Percentiles rank a stretch among this genome's conserved stretches.
phyloP scores from a whole-genome alignment of 2,329 filamentous ascomycete genomes.

The Penicillium sp. region DNA sequence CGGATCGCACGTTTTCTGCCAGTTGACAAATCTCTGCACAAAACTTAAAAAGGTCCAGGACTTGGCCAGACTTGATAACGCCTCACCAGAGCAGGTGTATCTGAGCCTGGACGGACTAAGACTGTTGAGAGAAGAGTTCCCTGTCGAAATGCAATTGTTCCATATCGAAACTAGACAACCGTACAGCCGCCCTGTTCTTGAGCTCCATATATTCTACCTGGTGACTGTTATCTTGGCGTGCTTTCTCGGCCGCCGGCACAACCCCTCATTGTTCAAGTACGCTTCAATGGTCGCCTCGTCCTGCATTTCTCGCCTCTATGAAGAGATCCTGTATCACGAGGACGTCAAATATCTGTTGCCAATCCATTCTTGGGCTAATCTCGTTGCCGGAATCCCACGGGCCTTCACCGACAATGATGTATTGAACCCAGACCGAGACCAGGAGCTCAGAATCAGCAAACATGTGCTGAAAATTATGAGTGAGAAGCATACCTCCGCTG shows the following conservation, averaged over 20 bases:
- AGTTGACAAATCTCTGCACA: background rate
- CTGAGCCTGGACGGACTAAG: background rate
- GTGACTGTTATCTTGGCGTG: slow-evolving; percentile 8
- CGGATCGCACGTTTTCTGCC: slow-evolving; percentile 2
- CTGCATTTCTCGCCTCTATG: slow-evolving; percentile 8
- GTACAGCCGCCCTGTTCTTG: slow-evolving; percentile 3
- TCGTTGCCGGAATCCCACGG: slow-evolving; percentile 11
- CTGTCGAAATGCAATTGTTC: slow-evolving; percentile 4
- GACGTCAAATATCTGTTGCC: slow-evolving; percentile 4
- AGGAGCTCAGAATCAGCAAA: slow-evolving; percentile 4
- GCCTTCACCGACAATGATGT: slow-evolving; percentile 6
- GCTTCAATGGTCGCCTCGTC: slow-evolving; percentile 10
- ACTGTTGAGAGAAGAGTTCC: slow-evolving; percentile 2
- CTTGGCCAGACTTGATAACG: background rate
- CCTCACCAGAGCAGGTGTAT: background rate
- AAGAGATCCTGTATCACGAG: slow-evolving; percentile 11
- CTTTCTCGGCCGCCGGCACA: slow-evolving; percentile 10
- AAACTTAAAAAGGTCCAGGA: background rate
- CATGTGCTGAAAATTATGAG: slow-evolving; percentile 7
- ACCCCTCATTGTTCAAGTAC: slow-evolving; percentile 6
- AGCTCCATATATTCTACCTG: slow-evolving; percentile 12
- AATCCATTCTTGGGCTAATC: slow-evolving; percentile 9
- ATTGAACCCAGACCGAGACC: slow-evolving; percentile 1
- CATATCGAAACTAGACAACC: background rate
- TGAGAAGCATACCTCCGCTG: slow-evolving; percentile 9